Percentiles rank a stretch among this genome's conserved stretches.
phyloP scores from a whole-genome alignment of 768 basidiomycete genomes.

The Naganishia friedmannii region DNA sequence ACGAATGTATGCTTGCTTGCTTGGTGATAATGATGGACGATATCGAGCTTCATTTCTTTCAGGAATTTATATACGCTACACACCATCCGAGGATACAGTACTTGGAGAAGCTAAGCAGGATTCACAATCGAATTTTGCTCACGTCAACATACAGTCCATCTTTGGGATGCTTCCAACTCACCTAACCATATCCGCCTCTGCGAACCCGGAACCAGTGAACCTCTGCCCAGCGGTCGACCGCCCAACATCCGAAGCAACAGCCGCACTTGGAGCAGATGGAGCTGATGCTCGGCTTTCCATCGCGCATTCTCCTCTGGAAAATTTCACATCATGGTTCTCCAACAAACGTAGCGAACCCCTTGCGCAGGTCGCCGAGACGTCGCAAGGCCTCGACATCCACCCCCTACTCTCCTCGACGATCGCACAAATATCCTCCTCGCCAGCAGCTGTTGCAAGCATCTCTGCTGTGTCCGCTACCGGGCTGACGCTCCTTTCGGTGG shows the following conservation, averaged over 20 bases:
- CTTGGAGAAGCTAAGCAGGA: no score
- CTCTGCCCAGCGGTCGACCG: background rate
- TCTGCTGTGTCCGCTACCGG: conserved; percentile 51
- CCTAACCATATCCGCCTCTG: background rate
- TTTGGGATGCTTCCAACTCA: background rate
- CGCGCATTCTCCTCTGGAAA: conserved; percentile 8
- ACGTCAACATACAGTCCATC: no score
- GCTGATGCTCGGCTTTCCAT: background rate
- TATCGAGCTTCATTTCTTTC: no score
- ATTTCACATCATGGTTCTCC: conserved; percentile 7
- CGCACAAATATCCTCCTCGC: conserved; percentile 22
- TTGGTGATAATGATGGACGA: no score
- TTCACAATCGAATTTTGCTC: no score
- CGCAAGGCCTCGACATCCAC: background rate
- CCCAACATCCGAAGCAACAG: no score
- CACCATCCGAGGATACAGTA: no score
- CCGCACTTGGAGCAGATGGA: no score
- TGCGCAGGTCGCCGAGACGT: background rate
- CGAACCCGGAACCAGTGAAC: background rate
- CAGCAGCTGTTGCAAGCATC: conserved; percentile 36
- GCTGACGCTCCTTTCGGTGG: conserved; percentile 38
- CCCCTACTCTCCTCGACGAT: background rate
- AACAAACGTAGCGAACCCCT: background rate
- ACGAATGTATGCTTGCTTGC: no score
- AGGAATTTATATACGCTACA: no score